These are phyloP conservation scores for Trichoderma reesei DNA, from an alignment of 495 filamentous ascomycete species.

Conservation along the genomic window DNA sequence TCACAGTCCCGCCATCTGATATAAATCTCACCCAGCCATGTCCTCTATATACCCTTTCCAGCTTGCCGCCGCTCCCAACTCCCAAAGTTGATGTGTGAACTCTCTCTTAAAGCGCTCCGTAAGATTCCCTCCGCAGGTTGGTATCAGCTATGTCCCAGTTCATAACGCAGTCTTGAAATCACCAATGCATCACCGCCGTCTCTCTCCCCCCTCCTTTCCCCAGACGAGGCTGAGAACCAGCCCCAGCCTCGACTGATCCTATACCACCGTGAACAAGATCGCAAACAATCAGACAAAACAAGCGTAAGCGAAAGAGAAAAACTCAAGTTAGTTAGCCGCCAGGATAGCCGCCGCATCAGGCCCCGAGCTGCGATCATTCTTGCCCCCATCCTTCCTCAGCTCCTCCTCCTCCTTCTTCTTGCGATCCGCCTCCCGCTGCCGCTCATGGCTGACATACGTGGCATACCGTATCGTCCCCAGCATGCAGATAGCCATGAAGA, in stretches of 20 bases:
- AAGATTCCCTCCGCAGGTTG: neutral
- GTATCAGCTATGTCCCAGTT: neutral
- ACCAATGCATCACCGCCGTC: neutral
- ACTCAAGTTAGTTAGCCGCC: constrained; percentile 28
- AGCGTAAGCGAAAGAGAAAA: neutral
- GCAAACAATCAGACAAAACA: neutral
- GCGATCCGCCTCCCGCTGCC: constrained; percentile 29
- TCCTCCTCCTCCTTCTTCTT: constrained; percentile 24
- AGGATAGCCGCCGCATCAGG: constrained; percentile 37
- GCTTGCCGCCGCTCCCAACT: neutral
- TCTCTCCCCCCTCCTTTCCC: neutral
- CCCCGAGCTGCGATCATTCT: constrained; percentile 26
- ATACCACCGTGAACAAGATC: neutral
- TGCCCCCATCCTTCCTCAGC: constrained; percentile 23
- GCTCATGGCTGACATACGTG: constrained; percentile 34
- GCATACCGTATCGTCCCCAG: constrained; percentile 40
- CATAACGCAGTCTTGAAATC: neutral
- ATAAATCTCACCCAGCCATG: neutral
- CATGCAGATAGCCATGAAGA: constrained; percentile 42
- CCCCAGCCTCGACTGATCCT: neutral
- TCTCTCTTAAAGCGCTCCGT: too few species aligned
- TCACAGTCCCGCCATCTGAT: neutral
- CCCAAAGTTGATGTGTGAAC: too few species aligned
- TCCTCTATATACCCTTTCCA: neutral
- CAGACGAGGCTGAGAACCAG: neutral